Evolutionary conservation across 1,284 basidiomycete species (phyloP), one percentile per base, ranked within the genome.

Genomic region (Trichosporon sp.): DNA sequence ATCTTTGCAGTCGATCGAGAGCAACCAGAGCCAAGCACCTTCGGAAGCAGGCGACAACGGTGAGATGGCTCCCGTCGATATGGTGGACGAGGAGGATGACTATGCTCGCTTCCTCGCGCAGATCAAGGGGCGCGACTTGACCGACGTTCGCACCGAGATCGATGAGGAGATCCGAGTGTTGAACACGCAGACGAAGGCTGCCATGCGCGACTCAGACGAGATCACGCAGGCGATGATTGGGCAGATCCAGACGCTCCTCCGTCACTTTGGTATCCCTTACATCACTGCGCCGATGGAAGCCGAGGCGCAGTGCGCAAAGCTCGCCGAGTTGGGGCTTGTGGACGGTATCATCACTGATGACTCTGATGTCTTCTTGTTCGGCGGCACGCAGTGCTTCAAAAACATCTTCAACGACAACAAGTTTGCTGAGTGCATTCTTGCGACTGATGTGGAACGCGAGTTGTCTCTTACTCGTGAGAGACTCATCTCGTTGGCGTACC

Each of bases 391-490:
- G 29, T 92, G 99, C 49, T 97, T 91, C 85, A 96, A 96, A 81
- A 97, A 99, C 79, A 96, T 99, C 90, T 99, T 99, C 83, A 98
- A 98, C 80, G 93, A 98, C 81, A 91, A 91, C 65, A 98, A 97
- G 84, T 96, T 92, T 9, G 95, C 98, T 64, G 95, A 99, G 79
- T 95, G 93, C 75, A 99, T 96, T 82, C 82, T 96, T 34, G 82
- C 88, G 6, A 81, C 86, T 1, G 96, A 99, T 77, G 85, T 99
- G 61, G 85, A 87, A 59, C 86, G 94, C 46, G 96, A 99, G 78
- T 84, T 99, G 6, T 90, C 92, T 1, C 83, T 99, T 14, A 89
- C 91, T 62, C 85, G 93, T 29, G 90, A 91, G 70, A 89, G 90
- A 34, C 86, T 99, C 33, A 87, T 99, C 58, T 86, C 89, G 34